A percentile compares a stretch with the other conserved stretches of the same genome.
Evolutionary conservation across 805 yeast genomes (phyloP).

Genomic region (Saccharomycopsis sp.): DNA sequence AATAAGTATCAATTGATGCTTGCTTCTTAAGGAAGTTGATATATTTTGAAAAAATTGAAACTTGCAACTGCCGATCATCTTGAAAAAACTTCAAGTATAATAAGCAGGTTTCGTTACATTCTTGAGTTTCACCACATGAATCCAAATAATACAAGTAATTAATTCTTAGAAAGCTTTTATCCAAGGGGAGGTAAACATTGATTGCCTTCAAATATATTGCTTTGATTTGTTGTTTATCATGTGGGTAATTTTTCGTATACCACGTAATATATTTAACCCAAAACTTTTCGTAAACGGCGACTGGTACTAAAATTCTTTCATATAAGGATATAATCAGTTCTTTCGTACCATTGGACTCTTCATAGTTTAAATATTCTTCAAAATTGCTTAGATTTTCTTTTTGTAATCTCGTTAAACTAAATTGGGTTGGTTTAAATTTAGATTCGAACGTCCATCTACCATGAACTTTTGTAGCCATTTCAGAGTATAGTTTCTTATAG

Average conservation of each 20-base stretch:
- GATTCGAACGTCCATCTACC: conserved; percentile 71
- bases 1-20: conserved; percentile 1
- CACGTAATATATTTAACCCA: conserved; percentile 68
- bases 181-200: conserved; percentile 31
- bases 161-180: conserved; percentile 15
- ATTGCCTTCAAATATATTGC: conserved; percentile 47
- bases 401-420: conserved; percentile 42
- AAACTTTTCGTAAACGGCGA: conserved; percentile 48
- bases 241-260: conserved; percentile 30
- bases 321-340: conserved; percentile 43
- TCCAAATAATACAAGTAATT: conserved; percentile 18
- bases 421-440: conserved; percentile 48
- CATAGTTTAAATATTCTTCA: conserved; percentile 52
- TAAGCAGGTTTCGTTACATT: conserved; percentile 1
- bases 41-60: conserved; percentile 5
- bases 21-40: conserved; percentile 8
- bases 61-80: conserved; percentile 1
- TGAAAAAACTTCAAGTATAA: conserved; percentile 6
- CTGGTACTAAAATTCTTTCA: conserved; percentile 68
- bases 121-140: conserved; percentile 5
- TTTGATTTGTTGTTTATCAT: conserved; percentile 31
- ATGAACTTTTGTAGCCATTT: conserved; percentile 46
- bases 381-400: conserved; percentile 45
- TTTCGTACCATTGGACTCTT: conserved; percentile 25
- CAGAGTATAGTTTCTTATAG: conserved; percentile 36